A percentile compares a stretch with the other conserved stretches of the same genome.
These are phyloP conservation scores for Aspergillus versicolor DNA, from an alignment of 2,329 filamentous ascomycete genomes.

Conservation along the genomic window DNA sequence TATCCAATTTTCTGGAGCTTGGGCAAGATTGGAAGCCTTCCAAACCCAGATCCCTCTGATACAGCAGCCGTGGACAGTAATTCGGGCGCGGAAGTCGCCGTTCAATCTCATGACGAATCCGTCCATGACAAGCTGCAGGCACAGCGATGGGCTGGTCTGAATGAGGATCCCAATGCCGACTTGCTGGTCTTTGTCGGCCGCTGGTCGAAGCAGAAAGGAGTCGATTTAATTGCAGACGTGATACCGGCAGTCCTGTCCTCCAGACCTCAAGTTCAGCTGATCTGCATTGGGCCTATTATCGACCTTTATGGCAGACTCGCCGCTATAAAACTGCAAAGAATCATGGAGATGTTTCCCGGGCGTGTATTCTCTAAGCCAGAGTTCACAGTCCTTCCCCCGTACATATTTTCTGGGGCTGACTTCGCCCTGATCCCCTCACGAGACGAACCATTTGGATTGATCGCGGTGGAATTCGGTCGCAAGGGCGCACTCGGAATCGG, in stretches of 20 bases:
- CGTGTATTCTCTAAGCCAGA: conserved; percentile 66
- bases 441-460: conserved; percentile 68
- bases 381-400: conserved; percentile 65
- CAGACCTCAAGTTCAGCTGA: conserved; percentile 61
- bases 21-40: conserved; percentile 61
- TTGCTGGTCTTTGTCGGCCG: conserved; percentile 68
- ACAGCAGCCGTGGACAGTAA: conserved; percentile 39
- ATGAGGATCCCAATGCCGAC: conserved; percentile 61
- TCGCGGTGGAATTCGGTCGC: conserved; percentile 67
- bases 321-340: conserved; percentile 61
- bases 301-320: conserved; percentile 69
- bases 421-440: conserved; percentile 68
- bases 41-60: conserved; percentile 66
- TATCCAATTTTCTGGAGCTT: conserved; percentile 71
- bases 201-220: conserved; percentile 69
- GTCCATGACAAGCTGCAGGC: conserved; percentile 45
- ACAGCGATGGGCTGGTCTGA: conserved; percentile 67
- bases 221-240: conserved; percentile 67
- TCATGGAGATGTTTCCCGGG: conserved; percentile 66
- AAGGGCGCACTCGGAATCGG: conserved; percentile 68
- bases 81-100: too few relatives aligned
- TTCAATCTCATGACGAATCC: too few relatives aligned
- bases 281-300: conserved; percentile 66
- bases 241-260: conserved; percentile 58
- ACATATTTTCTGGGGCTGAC: conserved; percentile 67